Conservation (phyloP, 208 protist species). For the Strigomonas galati region DNA sequence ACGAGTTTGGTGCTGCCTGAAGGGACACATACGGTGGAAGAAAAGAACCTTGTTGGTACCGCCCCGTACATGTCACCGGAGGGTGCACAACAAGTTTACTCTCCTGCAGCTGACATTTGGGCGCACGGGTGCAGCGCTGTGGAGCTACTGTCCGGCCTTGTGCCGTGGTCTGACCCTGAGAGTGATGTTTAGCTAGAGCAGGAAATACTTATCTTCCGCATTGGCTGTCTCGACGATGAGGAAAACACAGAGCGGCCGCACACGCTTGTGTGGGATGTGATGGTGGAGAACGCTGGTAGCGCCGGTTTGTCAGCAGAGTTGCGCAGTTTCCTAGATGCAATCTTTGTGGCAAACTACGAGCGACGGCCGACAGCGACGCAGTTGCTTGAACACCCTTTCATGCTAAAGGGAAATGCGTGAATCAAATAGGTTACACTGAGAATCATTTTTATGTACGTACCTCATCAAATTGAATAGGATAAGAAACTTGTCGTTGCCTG, state of each 20-base stretch:
- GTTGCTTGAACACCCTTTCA: constrained; percentile 62
- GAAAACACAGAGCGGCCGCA: neutral
- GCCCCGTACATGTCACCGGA: constrained; percentile 78
- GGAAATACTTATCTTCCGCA: constrained; percentile 54
- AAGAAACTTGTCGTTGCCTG: too few relatives aligned
- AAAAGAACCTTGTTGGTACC: constrained; percentile 45
- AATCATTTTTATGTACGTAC: too few relatives aligned
- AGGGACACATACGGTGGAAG: constrained; percentile 28
- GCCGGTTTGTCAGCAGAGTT: neutral
- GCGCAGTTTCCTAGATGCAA: neutral
- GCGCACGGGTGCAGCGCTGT: constrained; percentile 72
- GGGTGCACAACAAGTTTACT: constrained; percentile 50
- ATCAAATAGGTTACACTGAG: too few relatives aligned
- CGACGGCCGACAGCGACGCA: constrained; percentile 42
- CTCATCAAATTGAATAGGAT: too few relatives aligned
- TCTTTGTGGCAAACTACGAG: constrained; percentile 22
- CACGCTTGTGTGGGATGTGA: constrained; percentile 7
- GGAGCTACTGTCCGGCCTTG: too few relatives aligned
- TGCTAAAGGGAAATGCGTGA: constrained; percentile 16
- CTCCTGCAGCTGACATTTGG: constrained; percentile 78
- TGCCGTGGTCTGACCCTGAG: constrained; percentile 37
- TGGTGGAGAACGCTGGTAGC: neutral
- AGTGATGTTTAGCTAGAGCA: constrained; percentile 17
- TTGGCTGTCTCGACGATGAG: constrained; percentile 35
- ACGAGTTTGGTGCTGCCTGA: constrained; percentile 45